phyloP scores from a whole-genome alignment of 2,329 filamentous ascomycete species.

The Celoporthe dispersa region DNA sequence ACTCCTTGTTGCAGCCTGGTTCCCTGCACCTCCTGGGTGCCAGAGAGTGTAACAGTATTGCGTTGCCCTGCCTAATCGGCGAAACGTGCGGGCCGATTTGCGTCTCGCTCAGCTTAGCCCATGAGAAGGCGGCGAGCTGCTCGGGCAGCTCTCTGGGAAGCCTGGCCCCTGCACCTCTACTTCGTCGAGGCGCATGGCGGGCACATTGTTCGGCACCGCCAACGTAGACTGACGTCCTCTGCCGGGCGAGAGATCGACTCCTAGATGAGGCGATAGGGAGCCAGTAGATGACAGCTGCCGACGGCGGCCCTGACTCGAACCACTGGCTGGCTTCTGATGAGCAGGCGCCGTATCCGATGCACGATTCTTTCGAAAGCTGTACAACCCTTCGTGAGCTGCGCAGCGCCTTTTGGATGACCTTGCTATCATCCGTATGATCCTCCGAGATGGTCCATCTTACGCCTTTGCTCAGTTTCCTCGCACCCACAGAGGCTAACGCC shows the following conservation, averaged over 20 bases:
- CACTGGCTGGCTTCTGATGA: neutral
- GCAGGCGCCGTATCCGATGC: neutral
- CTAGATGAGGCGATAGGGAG: neutral
- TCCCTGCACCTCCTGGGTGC: constrained; percentile 78
- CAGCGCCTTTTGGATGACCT: neutral
- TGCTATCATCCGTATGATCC: neutral
- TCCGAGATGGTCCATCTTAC: neutral
- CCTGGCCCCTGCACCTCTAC: too few relatives aligned
- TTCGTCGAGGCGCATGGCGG: constrained; percentile 90
- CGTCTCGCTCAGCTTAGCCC: too few relatives aligned
- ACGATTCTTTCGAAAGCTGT: neutral
- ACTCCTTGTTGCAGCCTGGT: constrained; percentile 82
- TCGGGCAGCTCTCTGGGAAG: too few relatives aligned
- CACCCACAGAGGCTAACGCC: neutral
- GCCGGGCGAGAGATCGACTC: constrained; percentile 39
- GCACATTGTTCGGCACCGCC: constrained; percentile 63
- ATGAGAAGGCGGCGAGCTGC: too few relatives aligned
- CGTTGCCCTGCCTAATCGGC: too few relatives aligned
- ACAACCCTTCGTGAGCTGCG: neutral
- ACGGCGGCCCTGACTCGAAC: neutral
- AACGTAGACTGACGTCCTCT: constrained; percentile 65
- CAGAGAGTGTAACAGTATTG: too few relatives aligned
- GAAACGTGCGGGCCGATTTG: too few relatives aligned
- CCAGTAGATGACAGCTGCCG: neutral
- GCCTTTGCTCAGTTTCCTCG: neutral